Base-by-base conservation (phyloP, 495 filamentous ascomycete genomes). In the Cetradonia linearis region DNA sequence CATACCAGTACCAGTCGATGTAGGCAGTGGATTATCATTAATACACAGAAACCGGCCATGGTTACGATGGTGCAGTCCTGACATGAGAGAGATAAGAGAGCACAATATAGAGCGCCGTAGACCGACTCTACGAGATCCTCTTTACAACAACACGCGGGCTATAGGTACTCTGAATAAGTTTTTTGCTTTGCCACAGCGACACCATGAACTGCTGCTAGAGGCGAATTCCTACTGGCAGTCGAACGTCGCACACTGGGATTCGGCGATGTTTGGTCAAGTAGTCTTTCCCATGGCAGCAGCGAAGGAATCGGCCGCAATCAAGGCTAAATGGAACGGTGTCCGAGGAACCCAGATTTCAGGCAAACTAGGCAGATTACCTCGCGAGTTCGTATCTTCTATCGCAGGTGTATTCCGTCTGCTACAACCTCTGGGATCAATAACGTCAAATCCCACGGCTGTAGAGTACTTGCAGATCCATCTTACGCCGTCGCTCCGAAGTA, bases 11-110 rank as follows among this genome's bases (percentile, higher is more conserved):
- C 62, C 62, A 18, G 25, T 64, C 14, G 34, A 46, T 5, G 53
- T 58, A 30, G 62, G 59, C 14, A 61, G 25, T 28, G 54, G 44
- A 31, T 40, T 64, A 18, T 28, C 58, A 25, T 23, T 61, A 20
- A n/a, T 61, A 30, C 30, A 49, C 14, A 52, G 53, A 20, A 28
- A 42, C 31, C 55, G 50, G 8, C 28, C 37, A 44, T 63, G 62
- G 62, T 60, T 57, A 33, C 37, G 60, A 42, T 55, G 59, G 53
- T 64, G 36, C 18, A 53, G 18, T 16, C 25, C 40, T 16, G 5
- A 20, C 0, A 44, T 7, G 8, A 18, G 14, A 18, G 8, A 31
- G 25, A 25, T 9, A 16, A 20, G n/a, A 48, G n/a, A 36, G 30
- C 25, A 33, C 27, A 13, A 44, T 16, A 10, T 8, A 33, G n/a